Evolutionary conservation across 2,329 filamentous ascomycete genomes (phyloP).

Genomic region (Apiospora pterosperma): DNA sequence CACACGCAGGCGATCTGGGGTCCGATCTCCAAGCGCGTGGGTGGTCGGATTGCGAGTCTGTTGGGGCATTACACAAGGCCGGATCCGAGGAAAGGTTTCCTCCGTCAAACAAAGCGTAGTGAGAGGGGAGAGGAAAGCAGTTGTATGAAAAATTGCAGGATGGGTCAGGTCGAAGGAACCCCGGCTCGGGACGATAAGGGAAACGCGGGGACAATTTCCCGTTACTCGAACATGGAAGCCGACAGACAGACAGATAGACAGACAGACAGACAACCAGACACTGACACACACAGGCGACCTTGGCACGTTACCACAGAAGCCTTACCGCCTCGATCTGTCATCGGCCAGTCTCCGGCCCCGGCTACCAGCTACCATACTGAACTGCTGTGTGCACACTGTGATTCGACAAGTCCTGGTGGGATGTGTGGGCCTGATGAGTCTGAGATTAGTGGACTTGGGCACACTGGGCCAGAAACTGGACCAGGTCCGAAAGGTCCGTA

Average conservation of each 20-base stretch:
- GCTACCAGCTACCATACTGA: too few species aligned
- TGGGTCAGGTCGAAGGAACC: background rate
- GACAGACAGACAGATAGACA: too few species aligned
- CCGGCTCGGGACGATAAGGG: background rate
- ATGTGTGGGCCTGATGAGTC: background rate
- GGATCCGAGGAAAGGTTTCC: background rate
- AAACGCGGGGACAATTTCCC: conserved; percentile 1
- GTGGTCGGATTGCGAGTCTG: background rate
- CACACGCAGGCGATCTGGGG: conserved; percentile 3
- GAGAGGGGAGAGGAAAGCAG: background rate
- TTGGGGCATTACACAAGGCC: background rate
- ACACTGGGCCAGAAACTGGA: background rate
- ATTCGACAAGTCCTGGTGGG: background rate
- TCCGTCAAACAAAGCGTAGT: background rate
- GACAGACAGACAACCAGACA: too few species aligned
- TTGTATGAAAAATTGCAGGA: background rate
- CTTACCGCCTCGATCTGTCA: background rate
- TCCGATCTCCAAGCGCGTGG: conserved; percentile 1
- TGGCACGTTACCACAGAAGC: too few species aligned
- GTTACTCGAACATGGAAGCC: too few species aligned
- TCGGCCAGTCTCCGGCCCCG: too few species aligned
- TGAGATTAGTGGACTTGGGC: background rate
- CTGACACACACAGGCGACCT: too few species aligned
- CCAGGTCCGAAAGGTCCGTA: background rate
- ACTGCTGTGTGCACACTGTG: too few species aligned